phyloP scores from a whole-genome alignment of 2,329 filamentous ascomycete species.

The Ilyonectria sp. region DNA sequence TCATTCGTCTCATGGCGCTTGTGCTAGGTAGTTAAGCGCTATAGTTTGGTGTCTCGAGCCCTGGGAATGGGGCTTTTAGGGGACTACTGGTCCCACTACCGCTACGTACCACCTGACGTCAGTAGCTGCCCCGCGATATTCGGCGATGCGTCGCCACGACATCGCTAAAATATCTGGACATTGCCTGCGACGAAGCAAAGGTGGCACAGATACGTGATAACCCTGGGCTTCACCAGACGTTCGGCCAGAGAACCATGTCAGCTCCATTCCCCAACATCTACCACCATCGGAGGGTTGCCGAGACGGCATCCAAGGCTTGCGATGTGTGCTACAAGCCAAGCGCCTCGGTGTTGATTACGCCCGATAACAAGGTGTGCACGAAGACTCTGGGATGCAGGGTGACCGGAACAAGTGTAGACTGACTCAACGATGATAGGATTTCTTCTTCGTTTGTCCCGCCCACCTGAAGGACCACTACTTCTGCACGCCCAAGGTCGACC shows the following conservation, averaged over 20 bases:
- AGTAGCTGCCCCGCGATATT: conserved; percentile 28
- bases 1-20: conserved; percentile 32
- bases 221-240: neutral
- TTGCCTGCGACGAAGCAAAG: conserved; percentile 7
- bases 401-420: neutral
- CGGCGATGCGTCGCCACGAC: conserved; percentile 6
- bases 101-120: conserved; percentile 26
- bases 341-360: conserved; percentile 88
- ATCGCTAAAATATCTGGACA: conserved; percentile 19
- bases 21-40: conserved; percentile 7
- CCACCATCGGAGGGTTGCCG: conserved; percentile 88
- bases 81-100: conserved; percentile 4
- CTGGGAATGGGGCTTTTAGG: conserved; percentile 26
- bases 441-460: conserved; percentile 89
- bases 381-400: too few relatives aligned
- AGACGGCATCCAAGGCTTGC: conserved; percentile 86
- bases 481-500: conserved; percentile 81
- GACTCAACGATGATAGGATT: conserved; percentile 67
- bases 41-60: conserved; percentile 31
- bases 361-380: conserved; percentile 83
- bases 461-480: conserved; percentile 90
- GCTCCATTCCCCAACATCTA: conserved; percentile 80
- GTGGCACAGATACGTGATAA: neutral
- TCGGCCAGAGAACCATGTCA: conserved; percentile 55
- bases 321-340: conserved; percentile 93